A percentile compares a stretch with the other conserved stretches of the same genome.
Evolutionary conservation across 2,329 filamentous ascomycete species (phyloP).

Genomic region (Colletotrichum costaricense): DNA sequence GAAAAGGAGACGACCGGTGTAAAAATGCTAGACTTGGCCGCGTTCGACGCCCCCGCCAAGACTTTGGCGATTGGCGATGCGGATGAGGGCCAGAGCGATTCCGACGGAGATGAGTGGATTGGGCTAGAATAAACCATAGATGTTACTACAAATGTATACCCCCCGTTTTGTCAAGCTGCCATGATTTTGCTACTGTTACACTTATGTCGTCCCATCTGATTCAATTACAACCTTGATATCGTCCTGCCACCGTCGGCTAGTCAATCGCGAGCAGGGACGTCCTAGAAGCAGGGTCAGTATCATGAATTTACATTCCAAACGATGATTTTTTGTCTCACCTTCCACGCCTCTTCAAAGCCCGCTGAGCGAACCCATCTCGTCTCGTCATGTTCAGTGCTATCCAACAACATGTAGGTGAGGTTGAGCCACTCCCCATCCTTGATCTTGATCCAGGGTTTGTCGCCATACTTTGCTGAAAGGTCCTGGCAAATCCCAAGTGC

Average conservation of each 20-base stretch:
- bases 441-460: conserved; percentile 62
- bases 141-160: conserved; percentile 37
- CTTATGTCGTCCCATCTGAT: not conserved
- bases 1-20: conserved; percentile 34
- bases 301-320: too few species aligned
- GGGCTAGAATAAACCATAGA: conserved; percentile 55
- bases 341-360: conserved; percentile 76
- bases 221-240: not conserved
- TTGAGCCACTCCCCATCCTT: conserved; percentile 69
- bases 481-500: conserved; percentile 74
- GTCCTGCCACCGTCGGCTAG: not conserved
- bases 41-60: conserved; percentile 30
- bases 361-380: conserved; percentile 69
- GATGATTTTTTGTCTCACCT: conserved; percentile 40
- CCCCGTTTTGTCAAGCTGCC: conserved; percentile 21
- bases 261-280: conserved; percentile 28
- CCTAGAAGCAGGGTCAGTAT: conserved; percentile 1
- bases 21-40: conserved; percentile 40
- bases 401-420: conserved; percentile 70
- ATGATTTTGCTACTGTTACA: too few species aligned
- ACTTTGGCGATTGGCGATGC: conserved; percentile 22
- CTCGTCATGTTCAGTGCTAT: conserved; percentile 63
- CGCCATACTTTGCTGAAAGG: conserved; percentile 56
- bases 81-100: conserved; percentile 48
- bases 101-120: conserved; percentile 59